Evolutionary conservation across 164 flowering plant species (phyloP), one percentile per base, ranked within the genome.

Genomic region (Sextonia rubra): DNA sequence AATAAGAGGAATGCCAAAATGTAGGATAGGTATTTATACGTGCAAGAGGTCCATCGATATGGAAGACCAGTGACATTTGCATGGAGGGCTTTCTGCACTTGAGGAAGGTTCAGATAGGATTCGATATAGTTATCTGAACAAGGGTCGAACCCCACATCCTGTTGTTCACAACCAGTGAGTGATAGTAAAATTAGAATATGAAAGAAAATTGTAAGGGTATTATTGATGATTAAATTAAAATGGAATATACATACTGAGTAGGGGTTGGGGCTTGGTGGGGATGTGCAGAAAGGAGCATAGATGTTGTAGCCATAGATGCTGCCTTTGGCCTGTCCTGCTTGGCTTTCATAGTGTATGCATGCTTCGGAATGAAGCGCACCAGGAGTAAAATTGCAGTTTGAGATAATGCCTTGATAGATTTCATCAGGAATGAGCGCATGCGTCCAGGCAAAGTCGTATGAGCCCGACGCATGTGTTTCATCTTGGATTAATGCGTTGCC

Each of bases 361-460:
- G 26, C 60, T 26, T 4, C 0, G 1, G 29, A 22, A 1, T 29
- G 18, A 1, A 2, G 12, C 27, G 25, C 22, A 1, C 14, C 60
- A 18, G 20, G 8, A 73, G 77, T 78, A 82, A 84, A 90, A 71
- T 85, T 74, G 67, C 91, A 90, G 0, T 70, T 83, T 73, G 66
- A 47, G 62, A 72, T 80, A 20, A 80, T 78, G n/a, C 68, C 73
- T 6, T 74, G 52, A 30, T 82, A 84, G 3, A 77, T 68, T 73
- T 84, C 74, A 37, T 87, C 90, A 0, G 91, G 82, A 37, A 85
- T 76, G 6, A 89, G 83, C 22, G 87, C 69, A 71, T 89, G 93
- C 65, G 87, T 86, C 93, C 91, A 87, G 25, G 86, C 87, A 70
- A 85, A 87, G 26, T 89, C 90, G 4, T 86, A 23, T 37, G 83